Evolutionary conservation across 306 rosid species (phyloP).

Genomic region (Betula pendula): DNA sequence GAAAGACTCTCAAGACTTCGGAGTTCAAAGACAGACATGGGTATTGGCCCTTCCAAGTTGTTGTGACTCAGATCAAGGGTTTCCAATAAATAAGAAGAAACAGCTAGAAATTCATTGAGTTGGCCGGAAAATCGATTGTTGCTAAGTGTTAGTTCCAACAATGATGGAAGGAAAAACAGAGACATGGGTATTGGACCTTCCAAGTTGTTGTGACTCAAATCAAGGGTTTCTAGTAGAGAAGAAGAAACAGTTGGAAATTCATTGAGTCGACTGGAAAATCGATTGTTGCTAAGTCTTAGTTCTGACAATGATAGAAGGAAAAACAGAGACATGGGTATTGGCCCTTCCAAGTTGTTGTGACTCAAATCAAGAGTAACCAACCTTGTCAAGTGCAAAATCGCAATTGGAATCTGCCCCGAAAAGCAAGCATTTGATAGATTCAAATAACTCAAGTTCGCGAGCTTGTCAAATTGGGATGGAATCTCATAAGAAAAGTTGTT

Average conservation of each 20-base stretch:
- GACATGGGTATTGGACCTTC: background rate
- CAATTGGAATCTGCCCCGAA: slow-evolving; percentile 40
- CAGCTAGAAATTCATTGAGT: slow-evolving; percentile 8
- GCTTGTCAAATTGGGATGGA: slow-evolving; percentile 36
- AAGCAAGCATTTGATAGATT: slow-evolving; percentile 43
- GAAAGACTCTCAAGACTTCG: background rate
- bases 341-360: no score
- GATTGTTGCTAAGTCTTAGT: slow-evolving; percentile 20
- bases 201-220: slow-evolving; percentile 9
- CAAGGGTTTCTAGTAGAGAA: background rate
- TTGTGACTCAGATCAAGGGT: background rate
- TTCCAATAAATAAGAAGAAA: background rate
- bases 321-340: slow-evolving; percentile 27
- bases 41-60: slow-evolving; percentile 14
- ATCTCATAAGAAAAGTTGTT: slow-evolving; percentile 27
- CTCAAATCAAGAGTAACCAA: slow-evolving; percentile 47
- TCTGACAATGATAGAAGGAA: slow-evolving; percentile 17
- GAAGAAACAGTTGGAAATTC: slow-evolving; percentile 16
- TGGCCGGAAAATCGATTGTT: slow-evolving; percentile 30
- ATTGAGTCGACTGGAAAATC: slow-evolving; percentile 22
- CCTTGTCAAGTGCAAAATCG: slow-evolving; percentile 41
- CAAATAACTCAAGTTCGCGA: slow-evolving; percentile 28
- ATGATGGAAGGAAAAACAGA: slow-evolving; percentile 22
- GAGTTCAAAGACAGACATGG: background rate
- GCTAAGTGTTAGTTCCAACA: slow-evolving; percentile 18